Conservation (phyloP, 257 asterid genomes). For the Euphrasia confusa region DNA sequence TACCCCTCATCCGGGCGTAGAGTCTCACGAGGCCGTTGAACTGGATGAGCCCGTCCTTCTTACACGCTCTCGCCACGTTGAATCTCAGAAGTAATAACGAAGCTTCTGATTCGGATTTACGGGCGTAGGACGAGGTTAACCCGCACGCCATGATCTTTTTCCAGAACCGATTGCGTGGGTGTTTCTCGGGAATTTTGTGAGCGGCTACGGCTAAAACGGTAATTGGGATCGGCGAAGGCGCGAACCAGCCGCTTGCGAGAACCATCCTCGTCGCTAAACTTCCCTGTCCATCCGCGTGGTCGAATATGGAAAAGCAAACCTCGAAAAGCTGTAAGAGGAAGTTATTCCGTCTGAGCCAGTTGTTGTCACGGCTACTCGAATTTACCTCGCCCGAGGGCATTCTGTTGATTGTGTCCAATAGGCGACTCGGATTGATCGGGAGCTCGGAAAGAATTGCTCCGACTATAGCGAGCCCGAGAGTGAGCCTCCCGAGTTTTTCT, state of each 20-base stretch:
- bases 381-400: constrained; percentile 59
- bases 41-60: constrained; percentile 55
- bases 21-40: constrained; percentile 45
- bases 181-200: constrained; percentile 75
- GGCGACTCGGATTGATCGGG: constrained; percentile 82
- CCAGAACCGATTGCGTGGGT: constrained; percentile 48
- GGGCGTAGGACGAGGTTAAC: constrained; percentile 60
- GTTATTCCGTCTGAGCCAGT: constrained; percentile 50
- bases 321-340: constrained; percentile 88
- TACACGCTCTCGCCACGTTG: constrained; percentile 50
- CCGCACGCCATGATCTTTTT: constrained; percentile 65
- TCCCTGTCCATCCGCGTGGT: constrained; percentile 85
- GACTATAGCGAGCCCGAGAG: constrained; percentile 87
- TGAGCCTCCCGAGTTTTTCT: constrained; percentile 85
- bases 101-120: constrained; percentile 67
- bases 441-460: constrained; percentile 89
- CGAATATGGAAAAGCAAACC: constrained; percentile 92
- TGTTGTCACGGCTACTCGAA: constrained; percentile 61
- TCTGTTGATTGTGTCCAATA: constrained; percentile 81
- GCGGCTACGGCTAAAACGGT: constrained; percentile 66
- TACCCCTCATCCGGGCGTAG: constrained; percentile 53
- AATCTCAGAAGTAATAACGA: constrained; percentile 55
- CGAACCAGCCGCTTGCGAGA: constrained; percentile 90
- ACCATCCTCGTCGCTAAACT: constrained; percentile 93
- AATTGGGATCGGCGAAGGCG: constrained; percentile 66